phyloP scores from a whole-genome alignment of 495 filamentous ascomycete species.

The Mytilinidion resinicola region DNA sequence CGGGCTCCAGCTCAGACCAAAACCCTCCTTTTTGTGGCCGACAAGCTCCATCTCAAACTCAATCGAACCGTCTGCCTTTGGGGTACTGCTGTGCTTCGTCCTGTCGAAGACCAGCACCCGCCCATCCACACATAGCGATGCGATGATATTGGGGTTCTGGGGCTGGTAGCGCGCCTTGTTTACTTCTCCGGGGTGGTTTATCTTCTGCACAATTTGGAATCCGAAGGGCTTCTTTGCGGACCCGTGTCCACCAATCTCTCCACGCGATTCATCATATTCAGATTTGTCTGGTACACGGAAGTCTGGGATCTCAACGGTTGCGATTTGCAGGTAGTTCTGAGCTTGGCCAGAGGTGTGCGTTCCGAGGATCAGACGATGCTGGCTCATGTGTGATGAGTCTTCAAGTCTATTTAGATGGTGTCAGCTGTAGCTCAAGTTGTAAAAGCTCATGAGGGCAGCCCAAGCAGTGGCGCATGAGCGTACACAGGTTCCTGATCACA shows the following conservation, averaged over 20 bases:
- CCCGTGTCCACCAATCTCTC: constrained; percentile 91
- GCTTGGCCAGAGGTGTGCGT: constrained; percentile 87
- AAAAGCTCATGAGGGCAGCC: not conserved
- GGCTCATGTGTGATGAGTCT: constrained; percentile 71
- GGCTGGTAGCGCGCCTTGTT: constrained; percentile 98
- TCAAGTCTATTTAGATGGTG: constrained; percentile 47
- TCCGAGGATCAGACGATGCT: constrained; percentile 84
- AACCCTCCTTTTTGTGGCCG: constrained; percentile 89
- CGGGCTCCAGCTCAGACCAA: constrained; percentile 88
- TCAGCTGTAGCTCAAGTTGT: too few relatives aligned
- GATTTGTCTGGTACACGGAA: constrained; percentile 54
- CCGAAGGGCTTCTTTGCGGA: constrained; percentile 63
- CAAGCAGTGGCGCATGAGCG: not conserved
- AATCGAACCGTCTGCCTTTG: constrained; percentile 53
- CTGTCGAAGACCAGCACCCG: constrained; percentile 89
- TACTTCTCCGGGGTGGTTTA: constrained; percentile 92
- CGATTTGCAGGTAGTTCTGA: constrained; percentile 92
- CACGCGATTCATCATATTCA: constrained; percentile 85
- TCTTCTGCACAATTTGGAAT: constrained; percentile 88
- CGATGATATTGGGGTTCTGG: constrained; percentile 95
- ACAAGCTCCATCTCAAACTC: constrained; percentile 76
- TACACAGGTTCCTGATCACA: too few relatives aligned
- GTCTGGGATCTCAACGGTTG: constrained; percentile 79
- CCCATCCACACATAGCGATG: constrained; percentile 83
- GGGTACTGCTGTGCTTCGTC: constrained; percentile 78